Conservation (phyloP, 768 basidiomycete species). For the Scleroderma bovista region DNA sequence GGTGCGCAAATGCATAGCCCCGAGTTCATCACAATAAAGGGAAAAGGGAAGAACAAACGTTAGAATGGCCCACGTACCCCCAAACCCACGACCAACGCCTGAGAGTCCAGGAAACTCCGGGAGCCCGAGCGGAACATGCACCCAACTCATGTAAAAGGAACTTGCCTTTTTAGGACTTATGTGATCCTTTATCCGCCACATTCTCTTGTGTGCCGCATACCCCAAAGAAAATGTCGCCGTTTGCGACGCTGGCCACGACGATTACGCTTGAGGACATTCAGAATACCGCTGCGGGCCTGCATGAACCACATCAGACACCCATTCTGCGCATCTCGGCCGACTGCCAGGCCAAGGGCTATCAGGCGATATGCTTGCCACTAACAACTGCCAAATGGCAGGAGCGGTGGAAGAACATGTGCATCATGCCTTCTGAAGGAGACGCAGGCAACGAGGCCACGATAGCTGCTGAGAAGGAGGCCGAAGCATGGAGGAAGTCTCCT, state of each 20-base stretch:
- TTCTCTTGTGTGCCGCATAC: constrained; percentile 10
- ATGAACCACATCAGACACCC: constrained; percentile 36
- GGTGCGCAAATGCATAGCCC: neutral
- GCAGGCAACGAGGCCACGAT: constrained; percentile 34
- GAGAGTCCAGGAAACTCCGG: neutral
- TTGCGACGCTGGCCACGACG: constrained; percentile 22
- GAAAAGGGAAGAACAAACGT: neutral
- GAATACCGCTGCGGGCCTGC: constrained; percentile 17
- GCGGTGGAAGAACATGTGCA: constrained; percentile 88
- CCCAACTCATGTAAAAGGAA: constrained; percentile 6
- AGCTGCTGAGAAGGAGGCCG: constrained; percentile 59
- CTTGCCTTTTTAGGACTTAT: constrained; percentile 17
- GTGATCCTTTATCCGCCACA: constrained; percentile 4
- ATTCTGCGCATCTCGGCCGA: constrained; percentile 47
- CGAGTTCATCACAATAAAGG: neutral
- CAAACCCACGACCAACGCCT: neutral
- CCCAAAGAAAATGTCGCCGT: constrained; percentile 19
- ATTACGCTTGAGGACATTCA: constrained; percentile 36
- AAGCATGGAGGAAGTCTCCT: constrained; percentile 82
- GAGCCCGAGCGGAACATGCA: constrained; percentile 9
- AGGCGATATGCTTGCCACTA: constrained; percentile 76
- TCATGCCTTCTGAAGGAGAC: constrained; percentile 45
- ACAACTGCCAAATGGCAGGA: constrained; percentile 82
- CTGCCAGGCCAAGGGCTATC: constrained; percentile 64
- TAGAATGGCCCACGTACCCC: neutral